Evolutionary conservation across 208 protist genomes (phyloP).

Genomic region (Lotmaria passim): DNA sequence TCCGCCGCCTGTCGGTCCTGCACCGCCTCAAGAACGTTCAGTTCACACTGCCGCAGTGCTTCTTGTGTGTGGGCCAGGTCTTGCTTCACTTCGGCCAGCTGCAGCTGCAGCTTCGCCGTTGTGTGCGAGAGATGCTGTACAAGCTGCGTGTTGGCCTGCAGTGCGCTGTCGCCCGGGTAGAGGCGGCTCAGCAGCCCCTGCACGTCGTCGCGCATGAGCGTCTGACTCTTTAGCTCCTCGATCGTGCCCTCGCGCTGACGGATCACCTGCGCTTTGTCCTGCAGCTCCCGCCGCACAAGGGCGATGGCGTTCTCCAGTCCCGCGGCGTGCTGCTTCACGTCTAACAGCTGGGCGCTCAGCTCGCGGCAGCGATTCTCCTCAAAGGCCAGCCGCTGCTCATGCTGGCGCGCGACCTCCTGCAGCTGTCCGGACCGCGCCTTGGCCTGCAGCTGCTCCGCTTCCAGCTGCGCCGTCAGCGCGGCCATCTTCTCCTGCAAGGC

Average conservation of each 20-base stretch:
- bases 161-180: conserved; percentile 60
- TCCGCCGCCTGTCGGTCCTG: conserved; percentile 60
- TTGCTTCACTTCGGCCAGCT: conserved; percentile 28
- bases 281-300: conserved; percentile 17
- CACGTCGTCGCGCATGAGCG: conserved; percentile 48
- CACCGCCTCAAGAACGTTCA: conserved; percentile 35
- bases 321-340: conserved; percentile 24
- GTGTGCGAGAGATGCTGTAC: conserved; percentile 19
- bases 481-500: conserved; percentile 21
- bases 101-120: conserved; percentile 23
- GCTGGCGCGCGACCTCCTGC: conserved; percentile 15
- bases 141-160: conserved; percentile 40
- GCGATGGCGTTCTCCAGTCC: conserved; percentile 26
- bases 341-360: conserved; percentile 17
- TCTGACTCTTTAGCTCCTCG: conserved; percentile 32
- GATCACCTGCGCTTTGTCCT: conserved; percentile 7
- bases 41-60: conserved; percentile 25
- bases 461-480: conserved; percentile 28
- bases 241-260: conserved; percentile 15
- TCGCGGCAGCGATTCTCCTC: conserved; percentile 20
- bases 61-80: conserved; percentile 28
- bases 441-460: conserved; percentile 19
- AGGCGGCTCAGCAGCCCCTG: conserved; percentile 57
- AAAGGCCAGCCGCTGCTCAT: conserved; percentile 15
- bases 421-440: conserved; percentile 10